phyloP scores from a whole-genome alignment of 129 eudicot species.

The Ambrosia artemisiifolia region DNA sequence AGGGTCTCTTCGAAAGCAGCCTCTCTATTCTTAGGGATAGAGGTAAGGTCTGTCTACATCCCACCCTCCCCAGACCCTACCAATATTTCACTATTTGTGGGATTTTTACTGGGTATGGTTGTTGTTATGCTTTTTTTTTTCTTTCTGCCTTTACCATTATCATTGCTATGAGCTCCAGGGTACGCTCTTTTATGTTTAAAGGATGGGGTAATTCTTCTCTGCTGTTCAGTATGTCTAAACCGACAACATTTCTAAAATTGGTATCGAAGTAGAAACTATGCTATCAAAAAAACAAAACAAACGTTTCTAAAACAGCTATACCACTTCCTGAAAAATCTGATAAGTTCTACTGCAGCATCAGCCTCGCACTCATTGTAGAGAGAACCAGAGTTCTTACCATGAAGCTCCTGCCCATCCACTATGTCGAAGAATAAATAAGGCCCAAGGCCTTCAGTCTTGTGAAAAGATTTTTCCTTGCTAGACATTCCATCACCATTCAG shows the following conservation, averaged over 20 bases:
- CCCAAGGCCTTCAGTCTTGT: conserved; percentile 72
- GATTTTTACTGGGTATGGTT: no score
- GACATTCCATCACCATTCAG: conserved; percentile 63
- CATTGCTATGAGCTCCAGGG: conserved; percentile 27
- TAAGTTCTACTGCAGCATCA: conserved; percentile 86
- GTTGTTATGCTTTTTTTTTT: conserved; percentile 32
- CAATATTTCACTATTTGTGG: no score
- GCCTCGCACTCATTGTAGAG: conserved; percentile 89
- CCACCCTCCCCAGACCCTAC: no score
- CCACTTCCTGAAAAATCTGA: conserved; percentile 66
- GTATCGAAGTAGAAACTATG: background rate
- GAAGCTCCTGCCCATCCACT: conserved; percentile 76
- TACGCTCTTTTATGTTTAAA: conserved; percentile 39
- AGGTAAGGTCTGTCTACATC: no score
- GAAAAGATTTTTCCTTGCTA: conserved; percentile 63
- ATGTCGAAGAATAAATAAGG: conserved; percentile 90
- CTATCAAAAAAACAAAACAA: background rate
- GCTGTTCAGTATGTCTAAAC: conserved; percentile 37
- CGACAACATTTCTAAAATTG: background rate
- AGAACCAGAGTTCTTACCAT: conserved; percentile 78
- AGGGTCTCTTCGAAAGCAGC: no score
- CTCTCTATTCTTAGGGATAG: no score
- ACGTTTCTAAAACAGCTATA: conserved; percentile 21
- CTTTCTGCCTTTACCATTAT: conserved; percentile 31
- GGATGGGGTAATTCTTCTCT: no score